phyloP scores from a whole-genome alignment of 2,329 filamentous ascomycete genomes.

The Cercospora janseana region DNA sequence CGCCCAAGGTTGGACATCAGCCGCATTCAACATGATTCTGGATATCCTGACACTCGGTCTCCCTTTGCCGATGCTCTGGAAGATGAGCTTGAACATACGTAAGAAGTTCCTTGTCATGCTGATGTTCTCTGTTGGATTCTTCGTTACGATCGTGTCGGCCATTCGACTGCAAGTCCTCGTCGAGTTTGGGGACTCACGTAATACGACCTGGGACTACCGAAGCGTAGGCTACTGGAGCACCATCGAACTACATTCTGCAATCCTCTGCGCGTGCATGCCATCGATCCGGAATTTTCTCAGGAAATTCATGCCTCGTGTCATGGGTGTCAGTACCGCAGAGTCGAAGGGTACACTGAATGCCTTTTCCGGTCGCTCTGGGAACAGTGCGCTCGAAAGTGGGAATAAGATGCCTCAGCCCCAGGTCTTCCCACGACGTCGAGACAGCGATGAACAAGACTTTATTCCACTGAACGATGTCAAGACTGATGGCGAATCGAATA shows the following conservation, averaged over 20 bases:
- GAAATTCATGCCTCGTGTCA: slow-evolving; percentile 8
- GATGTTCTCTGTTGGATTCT: slow-evolving; percentile 25
- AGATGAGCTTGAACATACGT: slow-evolving; percentile 24
- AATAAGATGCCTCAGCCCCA: not conserved
- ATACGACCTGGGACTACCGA: slow-evolving; percentile 21
- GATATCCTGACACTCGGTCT: slow-evolving; percentile 27
- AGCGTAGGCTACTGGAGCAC: slow-evolving; percentile 16
- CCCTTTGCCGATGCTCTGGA: slow-evolving; percentile 25
- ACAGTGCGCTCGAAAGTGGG: not conserved
- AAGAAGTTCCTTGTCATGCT: slow-evolving; percentile 28
- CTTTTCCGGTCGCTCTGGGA: not conserved
- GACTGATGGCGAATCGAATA: not conserved
- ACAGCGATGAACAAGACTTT: slow-evolving; percentile 15
- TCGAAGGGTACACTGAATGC: not conserved
- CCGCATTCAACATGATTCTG: slow-evolving; percentile 24
- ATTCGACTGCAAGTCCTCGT: slow-evolving; percentile 24
- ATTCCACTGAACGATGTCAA: slow-evolving; percentile 20
- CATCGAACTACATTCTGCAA: slow-evolving; percentile 17
- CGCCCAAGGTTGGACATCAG: slow-evolving; percentile 24
- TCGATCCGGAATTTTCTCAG: slow-evolving; percentile 18
- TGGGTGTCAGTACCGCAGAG: slow-evolving; percentile 7
- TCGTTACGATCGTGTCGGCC: slow-evolving; percentile 25
- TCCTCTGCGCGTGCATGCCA: slow-evolving; percentile 21
- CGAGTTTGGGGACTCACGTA: slow-evolving; percentile 22
- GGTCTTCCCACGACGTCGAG: not conserved